Percentiles rank a stretch among this genome's conserved stretches.
phyloP scores from a whole-genome alignment of 257 asterid genomes.

The Ophiorrhiza pumila region DNA sequence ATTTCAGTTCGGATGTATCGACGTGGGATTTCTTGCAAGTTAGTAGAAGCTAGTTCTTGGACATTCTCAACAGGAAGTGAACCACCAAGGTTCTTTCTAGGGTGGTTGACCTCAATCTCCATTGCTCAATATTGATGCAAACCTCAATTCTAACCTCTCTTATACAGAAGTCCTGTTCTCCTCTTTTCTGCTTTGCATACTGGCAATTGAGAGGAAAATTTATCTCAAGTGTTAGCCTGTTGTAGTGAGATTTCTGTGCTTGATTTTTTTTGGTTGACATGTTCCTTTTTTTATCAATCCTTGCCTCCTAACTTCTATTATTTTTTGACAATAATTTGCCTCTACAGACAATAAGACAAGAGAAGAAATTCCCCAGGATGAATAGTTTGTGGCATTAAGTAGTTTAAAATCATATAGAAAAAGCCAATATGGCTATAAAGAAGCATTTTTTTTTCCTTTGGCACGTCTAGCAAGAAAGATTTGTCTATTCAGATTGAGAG shows the following conservation, averaged over 20 bases:
- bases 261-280: background rate
- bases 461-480: too few species aligned
- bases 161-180: background rate
- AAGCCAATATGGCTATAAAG: too few species aligned
- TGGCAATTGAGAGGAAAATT: background rate
- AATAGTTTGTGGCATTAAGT: too few species aligned
- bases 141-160: background rate
- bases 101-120: constrained; percentile 6
- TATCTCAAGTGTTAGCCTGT: background rate
- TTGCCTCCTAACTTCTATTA: background rate
- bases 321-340: too few species aligned
- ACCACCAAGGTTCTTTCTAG: constrained; percentile 23
- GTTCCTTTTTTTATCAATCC: background rate
- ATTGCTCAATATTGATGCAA: constrained; percentile 1
- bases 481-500: too few species aligned
- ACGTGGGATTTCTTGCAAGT: constrained; percentile 20
- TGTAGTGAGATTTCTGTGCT: background rate
- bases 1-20: constrained; percentile 29
- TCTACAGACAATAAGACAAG: too few species aligned
- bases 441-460: too few species aligned
- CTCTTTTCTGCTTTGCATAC: background rate
- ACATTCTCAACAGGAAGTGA: constrained; percentile 40
- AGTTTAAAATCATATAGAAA: too few species aligned
- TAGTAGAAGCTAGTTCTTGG: constrained; percentile 29
- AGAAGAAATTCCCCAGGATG: too few species aligned